These are phyloP conservation scores for Candida frijolesensis DNA, from an alignment of 1,139 yeast species.

Conservation along the genomic window DNA sequence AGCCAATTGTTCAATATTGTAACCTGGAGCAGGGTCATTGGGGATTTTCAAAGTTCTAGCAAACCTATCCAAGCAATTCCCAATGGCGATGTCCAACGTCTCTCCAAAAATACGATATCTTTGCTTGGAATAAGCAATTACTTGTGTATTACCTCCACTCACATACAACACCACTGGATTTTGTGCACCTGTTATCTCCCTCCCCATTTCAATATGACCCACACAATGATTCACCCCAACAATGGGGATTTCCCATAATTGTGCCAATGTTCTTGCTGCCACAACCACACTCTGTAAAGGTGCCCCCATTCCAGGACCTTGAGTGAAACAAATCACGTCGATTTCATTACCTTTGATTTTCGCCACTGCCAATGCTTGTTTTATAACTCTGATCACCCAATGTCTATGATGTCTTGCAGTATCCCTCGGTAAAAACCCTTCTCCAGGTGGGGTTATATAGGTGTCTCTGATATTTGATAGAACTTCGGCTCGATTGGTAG, in stretches of 20 bases:
- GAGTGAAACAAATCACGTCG: constrained; percentile 93
- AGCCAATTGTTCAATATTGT: constrained; percentile 93
- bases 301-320: constrained; percentile 99
- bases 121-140: constrained; percentile 92
- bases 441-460: constrained; percentile 95
- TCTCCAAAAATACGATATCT: constrained; percentile 95
- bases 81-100: constrained; percentile 94
- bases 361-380: constrained; percentile 67
- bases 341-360: constrained; percentile 57
- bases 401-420: constrained; percentile 95
- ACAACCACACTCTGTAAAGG: constrained; percentile 92
- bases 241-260: constrained; percentile 80
- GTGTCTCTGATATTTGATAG: constrained; percentile 91
- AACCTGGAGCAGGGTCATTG: constrained; percentile 96
- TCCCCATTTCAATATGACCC: constrained; percentile 98
- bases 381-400: constrained; percentile 87
- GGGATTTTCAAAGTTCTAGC: constrained; percentile 88
- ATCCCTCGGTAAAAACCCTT: constrained; percentile 94
- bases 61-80: constrained; percentile 93
- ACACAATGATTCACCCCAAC: constrained; percentile 97
- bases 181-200: constrained; percentile 93
- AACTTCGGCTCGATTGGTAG: constrained; percentile 66
- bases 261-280: constrained; percentile 85
- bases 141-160: constrained; percentile 98
- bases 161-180: constrained; percentile 96